Percentiles rank a stretch among this genome's conserved stretches.
Evolutionary conservation across 2,329 filamentous ascomycete genomes (phyloP).

Genomic region (Colletotrichum sp.): DNA sequence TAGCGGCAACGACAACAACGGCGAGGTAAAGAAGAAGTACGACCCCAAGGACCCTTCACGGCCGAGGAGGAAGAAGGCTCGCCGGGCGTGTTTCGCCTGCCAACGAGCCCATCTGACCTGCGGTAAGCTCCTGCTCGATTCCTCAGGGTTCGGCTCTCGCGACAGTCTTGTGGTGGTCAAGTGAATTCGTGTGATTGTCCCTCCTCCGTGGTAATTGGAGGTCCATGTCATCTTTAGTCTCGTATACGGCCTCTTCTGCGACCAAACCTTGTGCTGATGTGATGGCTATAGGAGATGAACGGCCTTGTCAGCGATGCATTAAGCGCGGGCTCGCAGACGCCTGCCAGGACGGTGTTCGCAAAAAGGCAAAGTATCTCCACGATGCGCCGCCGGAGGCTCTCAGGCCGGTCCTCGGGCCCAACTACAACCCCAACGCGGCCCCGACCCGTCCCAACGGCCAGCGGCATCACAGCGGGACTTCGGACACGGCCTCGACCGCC

Average conservation of each 20-base stretch:
- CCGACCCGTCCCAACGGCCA: constrained; percentile 45
- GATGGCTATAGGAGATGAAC: constrained; percentile 77
- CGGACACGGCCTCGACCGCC: constrained; percentile 47
- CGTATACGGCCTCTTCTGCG: background rate
- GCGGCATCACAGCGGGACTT: constrained; percentile 38
- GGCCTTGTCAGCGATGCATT: constrained; percentile 91
- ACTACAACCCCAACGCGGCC: constrained; percentile 65
- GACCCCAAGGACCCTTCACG: constrained; percentile 89
- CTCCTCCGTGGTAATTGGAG: background rate
- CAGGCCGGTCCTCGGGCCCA: constrained; percentile 80
- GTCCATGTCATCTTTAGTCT: background rate
- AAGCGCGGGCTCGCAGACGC: constrained; percentile 89
- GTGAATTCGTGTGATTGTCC: constrained; percentile 15
- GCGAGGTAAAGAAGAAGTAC: constrained; percentile 69
- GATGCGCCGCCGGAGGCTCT: constrained; percentile 91
- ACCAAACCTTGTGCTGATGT: constrained; percentile 13
- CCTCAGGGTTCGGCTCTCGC: background rate
- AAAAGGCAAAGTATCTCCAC: constrained; percentile 99
- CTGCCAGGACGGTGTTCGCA: constrained; percentile 95
- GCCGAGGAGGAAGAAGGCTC: constrained; percentile 92
- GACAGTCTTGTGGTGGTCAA: background rate
- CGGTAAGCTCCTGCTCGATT: constrained; percentile 69
- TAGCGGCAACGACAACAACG: constrained; percentile 44
- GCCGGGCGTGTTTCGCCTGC: constrained; percentile 94
- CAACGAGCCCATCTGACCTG: constrained; percentile 97